These are phyloP conservation scores for Botrytis fabae DNA, from an alignment of 2,329 filamentous ascomycete species.

Conservation along the genomic window DNA sequence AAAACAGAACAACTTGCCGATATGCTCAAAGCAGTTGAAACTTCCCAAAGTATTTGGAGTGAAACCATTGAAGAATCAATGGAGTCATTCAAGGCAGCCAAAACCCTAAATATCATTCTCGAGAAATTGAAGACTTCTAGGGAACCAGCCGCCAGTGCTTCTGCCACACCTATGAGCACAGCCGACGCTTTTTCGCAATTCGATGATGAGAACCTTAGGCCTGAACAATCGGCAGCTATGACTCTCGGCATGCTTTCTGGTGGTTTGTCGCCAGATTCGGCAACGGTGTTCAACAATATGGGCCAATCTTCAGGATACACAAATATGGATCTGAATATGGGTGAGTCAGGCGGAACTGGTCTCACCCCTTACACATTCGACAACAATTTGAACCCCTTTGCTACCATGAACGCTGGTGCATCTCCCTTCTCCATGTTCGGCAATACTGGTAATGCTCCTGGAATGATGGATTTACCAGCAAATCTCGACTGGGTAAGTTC, in stretches of 20 bases:
- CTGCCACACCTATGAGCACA: conserved; percentile 28
- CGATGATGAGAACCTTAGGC: conserved; percentile 55
- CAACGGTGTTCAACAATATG: conserved; percentile 39
- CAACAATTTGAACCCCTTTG: conserved; percentile 35
- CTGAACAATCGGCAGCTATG: conserved; percentile 67
- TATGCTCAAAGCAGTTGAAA: conserved; percentile 75
- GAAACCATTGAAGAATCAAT: conserved; percentile 74
- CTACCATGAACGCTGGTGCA: conserved; percentile 30
- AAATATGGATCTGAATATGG: conserved; percentile 38
- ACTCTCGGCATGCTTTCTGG: conserved; percentile 68
- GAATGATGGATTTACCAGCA: conserved; percentile 55
- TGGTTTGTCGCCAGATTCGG: conserved; percentile 53
- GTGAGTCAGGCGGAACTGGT: conserved; percentile 41
- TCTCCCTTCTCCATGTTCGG: conserved; percentile 55
- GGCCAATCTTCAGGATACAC: conserved; percentile 40
- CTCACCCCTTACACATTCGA: conserved; percentile 45
- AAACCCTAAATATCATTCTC: conserved; percentile 80
- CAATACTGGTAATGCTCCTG: conserved; percentile 44
- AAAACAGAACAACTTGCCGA: conserved; percentile 62
- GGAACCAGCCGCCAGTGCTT: conserved; percentile 21
- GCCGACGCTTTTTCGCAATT: conserved; percentile 37
- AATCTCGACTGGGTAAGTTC: conserved; percentile 63
- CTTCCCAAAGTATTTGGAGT: conserved; percentile 77
- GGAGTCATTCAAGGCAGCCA: conserved; percentile 85
- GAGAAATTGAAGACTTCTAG: conserved; percentile 66